phyloP scores from a whole-genome alignment of 345 rosid genomes.

The Jatropha curcas region DNA sequence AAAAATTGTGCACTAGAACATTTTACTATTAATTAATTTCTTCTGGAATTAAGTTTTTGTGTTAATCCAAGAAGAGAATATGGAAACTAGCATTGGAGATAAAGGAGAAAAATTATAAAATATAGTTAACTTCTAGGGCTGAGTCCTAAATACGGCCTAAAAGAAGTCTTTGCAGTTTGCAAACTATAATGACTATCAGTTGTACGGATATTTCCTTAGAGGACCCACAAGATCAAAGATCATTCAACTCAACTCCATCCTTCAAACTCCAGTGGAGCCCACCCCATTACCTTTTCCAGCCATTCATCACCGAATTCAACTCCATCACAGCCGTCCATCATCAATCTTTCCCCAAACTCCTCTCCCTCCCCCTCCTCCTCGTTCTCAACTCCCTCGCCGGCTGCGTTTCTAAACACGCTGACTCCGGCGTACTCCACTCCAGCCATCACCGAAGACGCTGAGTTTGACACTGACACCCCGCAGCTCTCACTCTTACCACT shows the following conservation, averaged over 20 bases:
- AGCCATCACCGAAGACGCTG: conserved; percentile 38
- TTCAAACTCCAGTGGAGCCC: conserved; percentile 32
- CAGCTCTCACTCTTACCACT: conserved; percentile 38
- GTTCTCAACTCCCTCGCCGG: background rate
- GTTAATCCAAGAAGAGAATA: background rate
- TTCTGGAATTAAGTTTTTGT: no score
- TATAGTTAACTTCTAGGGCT: no score
- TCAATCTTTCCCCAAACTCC: background rate
- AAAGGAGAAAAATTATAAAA: no score
- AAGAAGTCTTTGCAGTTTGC: no score
- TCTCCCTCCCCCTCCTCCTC: background rate
- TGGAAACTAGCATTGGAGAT: no score
- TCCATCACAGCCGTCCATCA: conserved; percentile 26
- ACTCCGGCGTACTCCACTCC: conserved; percentile 30
- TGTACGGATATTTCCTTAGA: background rate
- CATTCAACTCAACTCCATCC: conserved; percentile 27
- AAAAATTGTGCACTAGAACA: no score
- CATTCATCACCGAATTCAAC: conserved; percentile 36
- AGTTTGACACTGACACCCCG: conserved; percentile 41
- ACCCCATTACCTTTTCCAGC: conserved; percentile 37
- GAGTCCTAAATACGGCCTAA: no score
- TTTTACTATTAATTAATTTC: no score
- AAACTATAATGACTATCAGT: background rate
- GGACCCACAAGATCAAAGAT: background rate
- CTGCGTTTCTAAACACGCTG: background rate